Percentiles rank a stretch among this genome's conserved stretches.
Evolutionary conservation across 371 early-diverging fungal species (phyloP).

Genomic region (Sporodiniella umbellata): DNA sequence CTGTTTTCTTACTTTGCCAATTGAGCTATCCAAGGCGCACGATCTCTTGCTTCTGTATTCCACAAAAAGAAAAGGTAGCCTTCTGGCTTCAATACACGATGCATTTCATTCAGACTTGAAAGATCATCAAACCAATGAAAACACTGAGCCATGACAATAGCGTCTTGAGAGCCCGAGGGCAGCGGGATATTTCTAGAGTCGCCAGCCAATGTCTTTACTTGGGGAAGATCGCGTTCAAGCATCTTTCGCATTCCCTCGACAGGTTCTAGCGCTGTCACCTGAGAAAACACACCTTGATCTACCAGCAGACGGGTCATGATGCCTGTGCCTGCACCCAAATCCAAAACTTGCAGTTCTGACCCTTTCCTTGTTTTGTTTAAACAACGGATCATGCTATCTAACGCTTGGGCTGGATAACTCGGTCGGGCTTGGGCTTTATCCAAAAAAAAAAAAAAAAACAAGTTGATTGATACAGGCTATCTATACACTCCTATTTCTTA

Average conservation of each 20-base stretch:
- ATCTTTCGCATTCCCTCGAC: constrained; percentile 38
- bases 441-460: background rate
- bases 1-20: constrained; percentile 18
- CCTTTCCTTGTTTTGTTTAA: background rate
- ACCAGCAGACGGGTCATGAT: constrained; percentile 29
- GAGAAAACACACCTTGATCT: constrained; percentile 14
- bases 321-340: constrained; percentile 38
- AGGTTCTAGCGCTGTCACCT: constrained; percentile 45
- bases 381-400: constrained; percentile 13
- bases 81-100: constrained; percentile 39
- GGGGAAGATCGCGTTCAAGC: constrained; percentile 12
- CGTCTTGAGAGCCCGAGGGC: constrained; percentile 25
- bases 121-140: constrained; percentile 54
- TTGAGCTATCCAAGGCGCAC: constrained; percentile 28
- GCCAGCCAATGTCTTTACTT: constrained; percentile 22
- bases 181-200: constrained; percentile 40
- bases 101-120: constrained; percentile 33
- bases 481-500: too few species aligned
- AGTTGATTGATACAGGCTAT: too few species aligned
- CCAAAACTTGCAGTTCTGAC: constrained; percentile 16
- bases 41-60: constrained; percentile 36
- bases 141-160: constrained; percentile 42
- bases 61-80: constrained; percentile 38
- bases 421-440: constrained; percentile 26
- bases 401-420: constrained; percentile 19